These are phyloP conservation scores for Triangularia verruculosa DNA, from an alignment of 2,329 filamentous ascomycete genomes.

Conservation along the genomic window DNA sequence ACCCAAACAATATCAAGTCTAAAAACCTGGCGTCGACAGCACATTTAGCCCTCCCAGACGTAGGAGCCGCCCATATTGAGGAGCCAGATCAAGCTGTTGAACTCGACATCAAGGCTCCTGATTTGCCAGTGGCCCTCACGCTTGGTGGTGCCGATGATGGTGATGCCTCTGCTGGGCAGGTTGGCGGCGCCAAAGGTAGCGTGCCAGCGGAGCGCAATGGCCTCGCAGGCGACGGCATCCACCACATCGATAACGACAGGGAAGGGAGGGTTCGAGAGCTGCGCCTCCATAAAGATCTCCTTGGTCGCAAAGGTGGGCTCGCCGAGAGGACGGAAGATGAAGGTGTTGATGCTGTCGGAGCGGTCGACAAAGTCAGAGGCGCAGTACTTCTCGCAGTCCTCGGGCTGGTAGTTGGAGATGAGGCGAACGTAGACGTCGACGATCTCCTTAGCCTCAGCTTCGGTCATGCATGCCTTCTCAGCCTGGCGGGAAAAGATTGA, in stretches of 20 bases:
- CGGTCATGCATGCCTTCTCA: slow-evolving; percentile 26
- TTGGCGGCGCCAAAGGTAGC: slow-evolving; percentile 33
- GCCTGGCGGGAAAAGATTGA: slow-evolving; percentile 15
- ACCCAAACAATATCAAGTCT: not conserved
- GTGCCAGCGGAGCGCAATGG: slow-evolving; percentile 32
- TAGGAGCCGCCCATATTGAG: slow-evolving; percentile 34
- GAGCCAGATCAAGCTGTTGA: slow-evolving; percentile 33
- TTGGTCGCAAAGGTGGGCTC: slow-evolving; percentile 34
- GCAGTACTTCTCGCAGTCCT: slow-evolving; percentile 32
- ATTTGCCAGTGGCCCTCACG: slow-evolving; percentile 32
- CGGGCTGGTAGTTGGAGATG: slow-evolving; percentile 32
- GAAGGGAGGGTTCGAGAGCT: slow-evolving; percentile 30
- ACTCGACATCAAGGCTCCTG: slow-evolving; percentile 32
- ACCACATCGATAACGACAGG: slow-evolving; percentile 31
- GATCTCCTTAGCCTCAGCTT: slow-evolving; percentile 28
- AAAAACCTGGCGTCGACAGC: not conserved
- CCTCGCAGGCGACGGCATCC: slow-evolving; percentile 33
- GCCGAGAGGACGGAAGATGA: slow-evolving; percentile 33
- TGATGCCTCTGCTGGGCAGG: slow-evolving; percentile 32
- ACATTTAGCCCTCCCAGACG: slow-evolving; percentile 29
- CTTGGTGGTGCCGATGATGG: slow-evolving; percentile 32
- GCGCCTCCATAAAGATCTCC: slow-evolving; percentile 33
- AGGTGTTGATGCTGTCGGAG: slow-evolving; percentile 36
- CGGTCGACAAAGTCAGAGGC: slow-evolving; percentile 32
- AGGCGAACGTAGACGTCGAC: slow-evolving; percentile 31